Percentiles rank a stretch among this genome's conserved stretches.
phyloP scores from a whole-genome alignment of 805 yeast genomes.

The Wickerhamiella siamensis region DNA sequence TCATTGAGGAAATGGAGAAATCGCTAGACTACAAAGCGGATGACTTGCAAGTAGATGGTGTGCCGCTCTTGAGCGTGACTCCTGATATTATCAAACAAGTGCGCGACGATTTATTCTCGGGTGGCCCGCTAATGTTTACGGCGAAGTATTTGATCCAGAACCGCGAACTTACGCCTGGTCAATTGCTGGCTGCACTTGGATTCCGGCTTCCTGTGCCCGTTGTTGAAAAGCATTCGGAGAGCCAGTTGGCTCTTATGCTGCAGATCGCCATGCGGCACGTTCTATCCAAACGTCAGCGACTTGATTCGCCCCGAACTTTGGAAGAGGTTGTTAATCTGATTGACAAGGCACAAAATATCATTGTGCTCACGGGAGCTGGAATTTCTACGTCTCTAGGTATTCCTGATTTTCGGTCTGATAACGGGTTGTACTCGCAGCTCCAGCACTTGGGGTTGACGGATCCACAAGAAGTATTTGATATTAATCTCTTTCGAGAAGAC shows the following conservation, averaged over 20 bases:
- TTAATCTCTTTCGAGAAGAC: conserved; percentile 53
- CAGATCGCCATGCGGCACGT: conserved; percentile 17
- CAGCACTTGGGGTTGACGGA: conserved; percentile 57
- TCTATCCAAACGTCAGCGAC: conserved; percentile 12
- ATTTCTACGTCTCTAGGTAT: conserved; percentile 81
- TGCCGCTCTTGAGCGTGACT: conserved; percentile 17
- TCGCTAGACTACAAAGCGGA: conserved; percentile 12
- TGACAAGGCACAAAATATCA: conserved; percentile 39
- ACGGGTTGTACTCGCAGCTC: conserved; percentile 66
- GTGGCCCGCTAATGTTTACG: conserved; percentile 49
- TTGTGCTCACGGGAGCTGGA: conserved; percentile 87
- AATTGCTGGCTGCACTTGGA: conserved; percentile 50
- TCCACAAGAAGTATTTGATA: conserved; percentile 82
- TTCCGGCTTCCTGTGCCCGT: conserved; percentile 28
- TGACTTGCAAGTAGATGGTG: conserved; percentile 4
- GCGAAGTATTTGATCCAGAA: conserved; percentile 46
- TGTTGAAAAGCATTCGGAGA: conserved; percentile 8
- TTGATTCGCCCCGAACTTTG: conserved; percentile 28
- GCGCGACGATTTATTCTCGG: conserved; percentile 38
- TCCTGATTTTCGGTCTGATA: conserved; percentile 83
- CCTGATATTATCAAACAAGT: conserved; percentile 34
- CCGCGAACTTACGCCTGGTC: conserved; percentile 38
- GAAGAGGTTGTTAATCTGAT: conserved; percentile 45
- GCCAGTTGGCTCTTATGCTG: conserved; percentile 15
- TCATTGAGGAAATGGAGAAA: conserved; percentile 17